Percentiles rank a stretch among this genome's conserved stretches.
phyloP scores from a whole-genome alignment of 164 flowering plant genomes.

The Umbellularia californica region DNA sequence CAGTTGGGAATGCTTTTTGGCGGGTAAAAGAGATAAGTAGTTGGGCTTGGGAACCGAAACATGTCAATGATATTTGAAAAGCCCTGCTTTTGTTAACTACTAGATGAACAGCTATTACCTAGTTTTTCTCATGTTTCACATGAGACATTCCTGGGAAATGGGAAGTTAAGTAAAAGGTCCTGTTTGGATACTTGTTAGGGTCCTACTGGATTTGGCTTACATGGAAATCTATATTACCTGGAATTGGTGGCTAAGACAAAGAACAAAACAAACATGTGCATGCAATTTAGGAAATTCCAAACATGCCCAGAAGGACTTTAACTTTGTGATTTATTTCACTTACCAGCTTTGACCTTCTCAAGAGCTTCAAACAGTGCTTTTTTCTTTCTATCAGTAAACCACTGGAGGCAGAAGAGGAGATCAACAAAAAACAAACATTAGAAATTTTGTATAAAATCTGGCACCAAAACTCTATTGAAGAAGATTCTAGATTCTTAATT shows the following conservation, averaged over 20 bases:
- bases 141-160: background rate
- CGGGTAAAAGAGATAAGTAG: background rate
- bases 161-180: background rate
- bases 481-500: too few relatives aligned
- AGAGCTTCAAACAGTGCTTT: slow-evolving; percentile 74
- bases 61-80: background rate
- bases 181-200: background rate
- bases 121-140: background rate
- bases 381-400: slow-evolving; percentile 57
- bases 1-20: background rate
- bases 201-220: background rate
- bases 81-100: background rate
- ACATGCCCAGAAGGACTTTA: too few relatives aligned
- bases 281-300: too few relatives aligned
- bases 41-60: background rate
- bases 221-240: background rate
- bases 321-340: background rate
- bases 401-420: slow-evolving; percentile 32
- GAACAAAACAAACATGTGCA: too few relatives aligned
- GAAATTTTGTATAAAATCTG: background rate
- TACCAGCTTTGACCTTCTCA: slow-evolving; percentile 91
- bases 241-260: background rate
- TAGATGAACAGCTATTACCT: background rate
- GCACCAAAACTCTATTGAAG: background rate
- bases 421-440: background rate